These are phyloP conservation scores for Moesziomyces sp. DNA, from an alignment of 1,284 basidiomycete genomes.

Conservation along the genomic window DNA sequence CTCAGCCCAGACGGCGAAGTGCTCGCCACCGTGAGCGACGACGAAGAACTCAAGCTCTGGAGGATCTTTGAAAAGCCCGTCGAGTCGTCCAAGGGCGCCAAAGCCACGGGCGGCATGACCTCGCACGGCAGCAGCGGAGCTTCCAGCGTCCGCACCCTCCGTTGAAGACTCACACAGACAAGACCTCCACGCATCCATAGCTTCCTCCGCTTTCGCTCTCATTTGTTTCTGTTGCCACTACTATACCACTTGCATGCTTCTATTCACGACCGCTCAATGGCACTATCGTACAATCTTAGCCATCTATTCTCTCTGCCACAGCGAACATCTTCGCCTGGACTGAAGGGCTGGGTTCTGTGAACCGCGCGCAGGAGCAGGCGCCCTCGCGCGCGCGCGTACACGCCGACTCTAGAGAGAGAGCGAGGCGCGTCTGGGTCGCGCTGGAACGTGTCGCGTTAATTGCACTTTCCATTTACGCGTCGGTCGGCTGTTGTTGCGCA, in stretches of 20 bases:
- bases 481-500: conserved; percentile 10
- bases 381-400: too few species aligned
- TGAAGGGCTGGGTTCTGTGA: neutral
- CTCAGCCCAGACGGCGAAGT: conserved; percentile 65
- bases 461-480: conserved; percentile 34
- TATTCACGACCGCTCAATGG: neutral
- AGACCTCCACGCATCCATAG: too few species aligned
- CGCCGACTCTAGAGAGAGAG: too few species aligned
- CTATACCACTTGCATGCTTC: conserved; percentile 1
- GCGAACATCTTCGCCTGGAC: too few species aligned
- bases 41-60: conserved; percentile 68
- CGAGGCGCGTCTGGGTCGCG: neutral
- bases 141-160: conserved; percentile 37
- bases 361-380: too few species aligned
- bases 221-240: neutral
- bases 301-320: neutral
- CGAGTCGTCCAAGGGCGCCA: conserved; percentile 44
- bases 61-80: conserved; percentile 61
- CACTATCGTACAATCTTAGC: neutral
- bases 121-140: conserved; percentile 13
- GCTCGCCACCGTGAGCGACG: conserved; percentile 63
- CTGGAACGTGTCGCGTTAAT: conserved; percentile 42
- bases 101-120: conserved; percentile 20
- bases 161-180: neutral
- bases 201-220: too few species aligned